phyloP scores from a whole-genome alignment of 306 rosid species.

The Oemleria cerasiformis region DNA sequence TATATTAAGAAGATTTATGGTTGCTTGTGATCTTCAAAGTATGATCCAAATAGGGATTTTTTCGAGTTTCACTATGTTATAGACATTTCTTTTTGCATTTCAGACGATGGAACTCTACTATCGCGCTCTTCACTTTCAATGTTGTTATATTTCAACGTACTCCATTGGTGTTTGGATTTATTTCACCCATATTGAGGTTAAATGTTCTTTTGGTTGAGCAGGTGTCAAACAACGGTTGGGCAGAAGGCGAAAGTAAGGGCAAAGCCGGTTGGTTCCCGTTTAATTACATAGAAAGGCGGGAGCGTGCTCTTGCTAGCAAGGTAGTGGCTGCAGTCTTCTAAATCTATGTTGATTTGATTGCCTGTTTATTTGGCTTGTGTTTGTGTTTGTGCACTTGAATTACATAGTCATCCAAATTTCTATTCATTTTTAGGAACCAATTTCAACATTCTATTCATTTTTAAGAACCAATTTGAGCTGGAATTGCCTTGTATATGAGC shows the following conservation, averaged over 20 bases:
- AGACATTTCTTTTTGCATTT: too few species aligned
- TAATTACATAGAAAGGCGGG: conserved; percentile 72
- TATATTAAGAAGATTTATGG: too few species aligned
- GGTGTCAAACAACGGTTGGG: conserved; percentile 85
- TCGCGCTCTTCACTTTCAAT: neutral
- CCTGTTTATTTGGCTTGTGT: neutral
- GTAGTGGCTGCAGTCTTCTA: conserved; percentile 73
- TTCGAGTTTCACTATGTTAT: too few species aligned
- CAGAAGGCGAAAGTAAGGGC: conserved; percentile 90
- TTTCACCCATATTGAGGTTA: neutral
- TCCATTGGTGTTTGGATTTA: neutral
- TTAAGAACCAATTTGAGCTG: neutral
- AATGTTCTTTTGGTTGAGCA: conserved; percentile 27
- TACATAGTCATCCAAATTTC: neutral
- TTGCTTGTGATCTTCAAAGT: too few species aligned
- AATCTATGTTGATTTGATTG: neutral
- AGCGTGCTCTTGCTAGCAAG: conserved; percentile 77
- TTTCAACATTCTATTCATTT: too few species aligned
- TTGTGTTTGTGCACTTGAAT: neutral
- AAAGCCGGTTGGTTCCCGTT: conserved; percentile 90
- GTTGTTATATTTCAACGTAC: neutral
- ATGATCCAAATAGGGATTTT: too few species aligned
- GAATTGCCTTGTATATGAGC: conserved; percentile 18
- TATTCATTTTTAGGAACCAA: too few species aligned
- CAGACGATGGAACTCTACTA: too few species aligned